Base-by-base conservation (phyloP, 176 grass and related monocot species). In the Areca catechu region DNA sequence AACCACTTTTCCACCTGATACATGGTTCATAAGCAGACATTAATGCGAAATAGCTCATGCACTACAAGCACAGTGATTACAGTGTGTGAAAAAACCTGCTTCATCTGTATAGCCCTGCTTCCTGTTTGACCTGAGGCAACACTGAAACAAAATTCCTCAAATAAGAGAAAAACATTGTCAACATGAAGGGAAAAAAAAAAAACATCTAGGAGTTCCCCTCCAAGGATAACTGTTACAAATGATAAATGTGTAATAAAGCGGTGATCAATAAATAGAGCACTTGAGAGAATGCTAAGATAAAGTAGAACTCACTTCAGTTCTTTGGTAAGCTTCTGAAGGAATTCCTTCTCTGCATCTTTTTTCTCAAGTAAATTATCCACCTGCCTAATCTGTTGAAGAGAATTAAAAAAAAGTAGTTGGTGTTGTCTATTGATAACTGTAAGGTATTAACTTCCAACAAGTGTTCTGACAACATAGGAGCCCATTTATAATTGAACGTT, bases 1-100 rank as follows among this genome's bases (percentile, higher is more conserved):
- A 86, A 78, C 83, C 83, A 86, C 57, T 61, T 65, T 62, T 66
- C 65, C 74, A 86, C 78, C 83, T 86, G 62, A 66, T 22, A 20
- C 60, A 70, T 77, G 15, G 73, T 7, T 48, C 57, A 50, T 63
- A 12, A 43, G 34, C 61, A 60, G 51, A 15, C 19, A 50, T 43
- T 43, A 43, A 43, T 43, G 7, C 14, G 66, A 65, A 29, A 48
- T 27, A 17, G 3, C 61, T 23, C 43, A 30, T 49, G 20, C 59
- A 49, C 68, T 74, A 74, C n/a, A 30, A 71, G 22, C n/a, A 60
- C 28, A 24, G 15, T 22, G 27, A 71, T 43, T 17, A n/a, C 48
- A 54, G 65, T 43, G 34, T 43, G 21, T 18, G 47, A 6, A 23
- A 58, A 62, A 47, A 86, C 83, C 83, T 86, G 78, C 54, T 61